These are phyloP conservation scores for Elaphomyces granulatus DNA, from an alignment of 495 filamentous ascomycete genomes.

Conservation along the genomic window DNA sequence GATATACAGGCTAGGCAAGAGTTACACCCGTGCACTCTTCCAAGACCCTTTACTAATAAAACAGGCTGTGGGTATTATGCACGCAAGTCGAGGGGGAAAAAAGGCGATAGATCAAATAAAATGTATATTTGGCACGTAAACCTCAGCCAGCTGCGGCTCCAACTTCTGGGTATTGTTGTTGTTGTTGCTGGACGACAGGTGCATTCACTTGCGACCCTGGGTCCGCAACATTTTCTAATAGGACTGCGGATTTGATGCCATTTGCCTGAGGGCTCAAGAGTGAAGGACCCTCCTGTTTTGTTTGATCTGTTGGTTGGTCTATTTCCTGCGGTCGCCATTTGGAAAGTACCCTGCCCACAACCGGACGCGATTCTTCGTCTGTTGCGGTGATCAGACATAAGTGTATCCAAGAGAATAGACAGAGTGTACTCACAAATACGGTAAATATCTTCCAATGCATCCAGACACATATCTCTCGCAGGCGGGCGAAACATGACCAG, in stretches of 20 bases:
- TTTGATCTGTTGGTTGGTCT: background rate
- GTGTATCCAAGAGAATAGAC: background rate
- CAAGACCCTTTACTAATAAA: too few relatives aligned
- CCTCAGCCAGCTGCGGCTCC: too few relatives aligned
- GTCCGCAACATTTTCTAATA: background rate
- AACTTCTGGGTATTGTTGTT: background rate
- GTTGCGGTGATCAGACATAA: background rate
- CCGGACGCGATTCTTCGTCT: slow-evolving; percentile 35
- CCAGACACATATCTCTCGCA: slow-evolving; percentile 62
- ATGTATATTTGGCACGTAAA: too few relatives aligned
- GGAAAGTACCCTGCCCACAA: slow-evolving; percentile 28
- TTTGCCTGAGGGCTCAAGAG: background rate
- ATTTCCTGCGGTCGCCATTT: slow-evolving; percentile 27
- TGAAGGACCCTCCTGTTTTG: background rate
- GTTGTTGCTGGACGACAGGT: background rate
- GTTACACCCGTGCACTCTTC: too few relatives aligned
- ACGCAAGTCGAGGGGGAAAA: too few relatives aligned
- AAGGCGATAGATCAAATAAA: too few relatives aligned
- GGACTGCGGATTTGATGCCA: background rate
- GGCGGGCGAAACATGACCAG: slow-evolving; percentile 77
- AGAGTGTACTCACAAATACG: slow-evolving; percentile 48
- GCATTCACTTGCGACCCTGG: background rate
- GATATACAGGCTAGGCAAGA: too few relatives aligned
- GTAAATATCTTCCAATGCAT: slow-evolving; percentile 78
- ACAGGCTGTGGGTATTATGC: too few relatives aligned